Evolutionary conservation across 1,139 yeast species (phyloP), one percentile per base, ranked within the genome.

Genomic region (Sugiyamaella sp.): DNA sequence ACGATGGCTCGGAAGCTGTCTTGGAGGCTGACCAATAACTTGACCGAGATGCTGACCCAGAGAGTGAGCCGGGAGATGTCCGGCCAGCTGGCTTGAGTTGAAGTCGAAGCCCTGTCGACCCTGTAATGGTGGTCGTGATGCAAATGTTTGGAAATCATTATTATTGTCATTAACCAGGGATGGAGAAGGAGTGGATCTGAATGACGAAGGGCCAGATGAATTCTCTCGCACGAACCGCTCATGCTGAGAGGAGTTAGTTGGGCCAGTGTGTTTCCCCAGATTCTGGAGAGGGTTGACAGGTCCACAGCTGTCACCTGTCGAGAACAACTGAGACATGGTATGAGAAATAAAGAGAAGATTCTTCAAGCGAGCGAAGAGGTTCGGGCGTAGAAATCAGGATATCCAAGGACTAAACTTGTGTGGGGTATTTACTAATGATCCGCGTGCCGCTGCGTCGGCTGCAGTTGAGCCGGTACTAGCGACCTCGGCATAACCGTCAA

Each of bases 281-380:
- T 58, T 60, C 49, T 65, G 66, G 32, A 69, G 62, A 3, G 74
- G 68, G 51, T 69, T 71, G 3, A 71, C 61, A 0, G 74, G 73
- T 19, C 74, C 74, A 52, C 74, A 71, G 16, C 47, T 46, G 24
- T 32, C 57, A 14, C 44, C 40, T n/a, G 42, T 41, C 16, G 48
- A 46, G 27, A 53, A 56, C 27, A 56, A 25, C 27, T 52, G 51
- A 4, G 58, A 55, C 58, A 55, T 55, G 47, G 4, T 43, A 43
- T 9, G 39, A 3, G 29, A 25, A 16, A 6, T 24, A 3, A 27
- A 12, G 29, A 41, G 45, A 20, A 24, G 21, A 37, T 14, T 16
- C n/a, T 37, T 21, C 8, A 39, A 22, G 12, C 10, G 42, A 21
- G 3, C 17, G 17, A 37, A 37, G 17, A 20, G 27, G 3, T 21